Percentiles rank a stretch among this genome's conserved stretches.
These are phyloP conservation scores for Lichtheimia ramosa DNA, from an alignment of 371 early-diverging fungal species.

Conservation along the genomic window DNA sequence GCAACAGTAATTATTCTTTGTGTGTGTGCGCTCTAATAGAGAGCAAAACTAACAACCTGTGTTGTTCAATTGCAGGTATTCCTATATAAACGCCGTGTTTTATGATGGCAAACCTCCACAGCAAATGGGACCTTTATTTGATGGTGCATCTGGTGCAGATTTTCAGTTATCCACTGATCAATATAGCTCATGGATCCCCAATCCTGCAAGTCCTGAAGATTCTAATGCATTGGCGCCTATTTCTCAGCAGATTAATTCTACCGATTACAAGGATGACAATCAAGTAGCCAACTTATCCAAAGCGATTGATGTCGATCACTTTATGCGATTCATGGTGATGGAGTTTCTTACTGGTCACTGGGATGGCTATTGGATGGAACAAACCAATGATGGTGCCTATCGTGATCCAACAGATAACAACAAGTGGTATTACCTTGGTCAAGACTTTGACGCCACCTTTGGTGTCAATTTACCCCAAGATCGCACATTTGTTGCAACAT, in stretches of 20 bases:
- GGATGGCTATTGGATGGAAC: constrained; percentile 62
- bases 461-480: constrained; percentile 49
- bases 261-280: constrained; percentile 38
- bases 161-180: constrained; percentile 27
- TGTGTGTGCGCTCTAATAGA: too few species aligned
- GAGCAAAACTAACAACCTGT: too few species aligned
- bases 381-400: constrained; percentile 59
- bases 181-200: constrained; percentile 37
- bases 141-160: constrained; percentile 55
- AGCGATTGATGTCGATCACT: constrained; percentile 42
- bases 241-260: constrained; percentile 37
- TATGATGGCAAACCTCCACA: constrained; percentile 46
- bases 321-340: constrained; percentile 61
- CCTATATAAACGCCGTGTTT: constrained; percentile 46
- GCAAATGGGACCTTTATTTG: constrained; percentile 51
- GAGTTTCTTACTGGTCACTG: constrained; percentile 57
- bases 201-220: constrained; percentile 36
- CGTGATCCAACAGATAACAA: constrained; percentile 44
- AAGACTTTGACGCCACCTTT: constrained; percentile 62
- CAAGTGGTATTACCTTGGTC: constrained; percentile 46
- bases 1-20: too few species aligned
- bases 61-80: too few species aligned
- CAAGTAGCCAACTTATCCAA: constrained; percentile 36
- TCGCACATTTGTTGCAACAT: constrained; percentile 23
- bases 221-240: constrained; percentile 39